Conservation (phyloP, 805 yeast species). For the Wickerhamiella hasegawae region DNA sequence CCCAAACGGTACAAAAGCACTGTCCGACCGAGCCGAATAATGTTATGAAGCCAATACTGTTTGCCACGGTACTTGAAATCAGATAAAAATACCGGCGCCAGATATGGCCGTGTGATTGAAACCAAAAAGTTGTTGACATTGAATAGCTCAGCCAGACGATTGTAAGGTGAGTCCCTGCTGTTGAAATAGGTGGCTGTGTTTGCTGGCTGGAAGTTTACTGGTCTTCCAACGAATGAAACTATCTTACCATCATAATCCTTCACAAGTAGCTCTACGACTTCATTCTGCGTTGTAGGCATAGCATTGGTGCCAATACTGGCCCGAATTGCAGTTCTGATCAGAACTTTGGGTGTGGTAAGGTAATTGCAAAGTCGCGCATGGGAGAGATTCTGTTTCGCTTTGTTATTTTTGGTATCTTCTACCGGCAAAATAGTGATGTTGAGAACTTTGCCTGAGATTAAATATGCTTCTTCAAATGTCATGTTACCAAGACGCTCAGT, state of each 20-base stretch:
- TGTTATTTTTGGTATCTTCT: not conserved
- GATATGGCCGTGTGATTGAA: constrained; percentile 81
- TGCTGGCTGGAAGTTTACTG: constrained; percentile 21
- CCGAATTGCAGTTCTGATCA: constrained; percentile 67
- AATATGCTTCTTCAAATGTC: constrained; percentile 88
- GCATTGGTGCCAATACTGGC: constrained; percentile 51
- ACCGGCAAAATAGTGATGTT: constrained; percentile 80
- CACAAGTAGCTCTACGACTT: constrained; percentile 42
- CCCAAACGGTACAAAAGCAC: constrained; percentile 77
- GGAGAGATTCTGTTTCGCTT: constrained; percentile 9
- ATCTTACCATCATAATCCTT: constrained; percentile 37
- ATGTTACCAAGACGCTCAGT: constrained; percentile 57
- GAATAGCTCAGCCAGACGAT: constrained; percentile 77
- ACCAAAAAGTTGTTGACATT: constrained; percentile 89
- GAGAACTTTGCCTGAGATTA: constrained; percentile 58
- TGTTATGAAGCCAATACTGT: constrained; percentile 24
- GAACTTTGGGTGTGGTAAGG: constrained; percentile 75
- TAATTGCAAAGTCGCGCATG: constrained; percentile 64
- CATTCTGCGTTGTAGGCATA: constrained; percentile 27
- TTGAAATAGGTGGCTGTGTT: constrained; percentile 26
- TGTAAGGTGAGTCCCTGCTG: constrained; percentile 55
- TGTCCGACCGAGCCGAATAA: constrained; percentile 45
- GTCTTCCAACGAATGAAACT: constrained; percentile 15
- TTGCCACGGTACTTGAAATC: constrained; percentile 56
- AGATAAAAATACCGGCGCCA: constrained; percentile 75